These are phyloP conservation scores for Mortierella sp. DNA, from an alignment of 371 early-diverging fungal species.

Conservation along the genomic window DNA sequence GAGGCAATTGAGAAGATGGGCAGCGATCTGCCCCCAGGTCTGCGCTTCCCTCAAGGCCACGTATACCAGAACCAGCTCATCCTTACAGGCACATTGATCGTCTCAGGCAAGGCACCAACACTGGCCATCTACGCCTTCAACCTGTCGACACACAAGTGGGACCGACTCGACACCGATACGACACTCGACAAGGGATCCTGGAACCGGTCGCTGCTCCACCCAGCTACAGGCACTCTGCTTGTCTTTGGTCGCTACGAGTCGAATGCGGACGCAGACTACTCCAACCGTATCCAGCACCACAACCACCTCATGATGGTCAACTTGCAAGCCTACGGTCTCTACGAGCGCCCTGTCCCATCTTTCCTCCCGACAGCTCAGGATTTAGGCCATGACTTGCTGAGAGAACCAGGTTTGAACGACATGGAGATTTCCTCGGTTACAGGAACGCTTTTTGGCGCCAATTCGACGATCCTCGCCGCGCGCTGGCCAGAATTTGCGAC, in stretches of 20 bases:
- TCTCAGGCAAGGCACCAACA: slow-evolving; percentile 57
- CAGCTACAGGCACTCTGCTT: slow-evolving; percentile 64
- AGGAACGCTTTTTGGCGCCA: slow-evolving; percentile 43
- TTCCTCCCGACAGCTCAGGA: slow-evolving; percentile 39
- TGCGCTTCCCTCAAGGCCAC: slow-evolving; percentile 70
- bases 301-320: slow-evolving; percentile 62
- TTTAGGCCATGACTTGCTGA: slow-evolving; percentile 38
- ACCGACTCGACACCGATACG: slow-evolving; percentile 58
- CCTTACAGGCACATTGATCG: slow-evolving; percentile 61
- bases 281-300: slow-evolving; percentile 66
- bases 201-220: slow-evolving; percentile 66
- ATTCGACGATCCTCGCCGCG: slow-evolving; percentile 45
- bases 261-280: slow-evolving; percentile 63
- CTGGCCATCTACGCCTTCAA: slow-evolving; percentile 64
- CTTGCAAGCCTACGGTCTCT: slow-evolving; percentile 64
- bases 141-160: slow-evolving; percentile 57
- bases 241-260: slow-evolving; percentile 65
- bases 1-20: slow-evolving; percentile 53
- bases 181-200: slow-evolving; percentile 64
- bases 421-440: slow-evolving; percentile 38
- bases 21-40: slow-evolving; percentile 58
- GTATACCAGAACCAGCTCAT: slow-evolving; percentile 58
- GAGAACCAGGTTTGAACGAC: slow-evolving; percentile 23
- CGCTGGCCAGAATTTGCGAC: slow-evolving; percentile 54
- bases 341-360: slow-evolving; percentile 49